A percentile compares a stretch with the other conserved stretches of the same genome.
These are phyloP conservation scores for Cucumis melo DNA, from an alignment of 306 rosid species.

Conservation along the genomic window DNA sequence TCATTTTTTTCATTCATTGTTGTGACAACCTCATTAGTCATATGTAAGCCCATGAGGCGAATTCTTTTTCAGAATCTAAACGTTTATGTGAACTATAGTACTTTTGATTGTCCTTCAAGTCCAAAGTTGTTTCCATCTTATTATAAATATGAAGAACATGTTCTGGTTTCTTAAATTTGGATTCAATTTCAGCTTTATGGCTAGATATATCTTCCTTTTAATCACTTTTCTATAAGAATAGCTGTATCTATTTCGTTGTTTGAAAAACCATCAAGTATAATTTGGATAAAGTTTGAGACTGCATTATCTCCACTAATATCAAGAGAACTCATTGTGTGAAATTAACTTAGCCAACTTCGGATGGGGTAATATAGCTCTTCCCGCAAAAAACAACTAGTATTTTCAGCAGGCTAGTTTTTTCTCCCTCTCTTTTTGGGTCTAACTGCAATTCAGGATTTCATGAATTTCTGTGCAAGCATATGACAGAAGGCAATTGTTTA, in stretches of 20 bases:
- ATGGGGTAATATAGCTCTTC: not conserved
- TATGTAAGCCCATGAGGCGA: not conserved
- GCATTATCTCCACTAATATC: not conserved
- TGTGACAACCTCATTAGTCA: not conserved
- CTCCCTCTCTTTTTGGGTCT: not conserved
- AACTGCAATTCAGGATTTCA: not conserved
- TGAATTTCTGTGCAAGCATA: not conserved
- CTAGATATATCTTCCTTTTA: not conserved
- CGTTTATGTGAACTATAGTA: not conserved
- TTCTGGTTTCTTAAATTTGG: not conserved
- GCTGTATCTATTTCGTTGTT: not conserved
- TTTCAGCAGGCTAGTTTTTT: not conserved
- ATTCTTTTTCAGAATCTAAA: not conserved
- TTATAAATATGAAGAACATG: not conserved
- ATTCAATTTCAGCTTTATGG: not conserved
- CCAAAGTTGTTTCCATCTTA: not conserved
- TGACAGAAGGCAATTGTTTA: not conserved
- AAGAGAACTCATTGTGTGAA: not conserved
- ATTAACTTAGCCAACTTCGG: not conserved
- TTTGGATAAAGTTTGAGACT: too few relatives aligned
- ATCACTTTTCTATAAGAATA: not conserved
- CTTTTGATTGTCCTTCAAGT: not conserved
- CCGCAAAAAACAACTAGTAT: not conserved
- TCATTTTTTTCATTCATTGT: not conserved
- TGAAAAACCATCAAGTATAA: too few relatives aligned